Conservation (phyloP, 768 basidiomycete species). For the Pholiota molesta region DNA sequence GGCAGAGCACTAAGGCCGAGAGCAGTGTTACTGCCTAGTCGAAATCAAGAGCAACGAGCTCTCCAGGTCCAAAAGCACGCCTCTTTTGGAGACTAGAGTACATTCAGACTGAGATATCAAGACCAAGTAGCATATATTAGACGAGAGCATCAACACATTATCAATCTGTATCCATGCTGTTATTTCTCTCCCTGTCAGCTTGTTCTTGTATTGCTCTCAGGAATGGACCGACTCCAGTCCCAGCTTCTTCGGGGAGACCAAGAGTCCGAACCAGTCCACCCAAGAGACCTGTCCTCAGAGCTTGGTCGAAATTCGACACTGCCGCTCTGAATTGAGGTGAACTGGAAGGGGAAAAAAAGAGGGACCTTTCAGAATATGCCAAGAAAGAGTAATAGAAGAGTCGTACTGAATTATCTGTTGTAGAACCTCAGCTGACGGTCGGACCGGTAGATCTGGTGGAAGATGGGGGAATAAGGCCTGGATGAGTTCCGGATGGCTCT, state of each 20-base stretch:
- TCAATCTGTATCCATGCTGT: conserved; percentile 73
- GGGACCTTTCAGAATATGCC: not conserved
- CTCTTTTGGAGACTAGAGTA: not conserved
- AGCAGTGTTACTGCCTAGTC: not conserved
- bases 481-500: conserved; percentile 68
- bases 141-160: not conserved
- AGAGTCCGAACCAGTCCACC: conserved; percentile 75
- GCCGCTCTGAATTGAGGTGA: conserved; percentile 85
- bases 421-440: conserved; percentile 70
- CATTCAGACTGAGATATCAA: not conserved
- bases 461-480: conserved; percentile 78
- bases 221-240: conserved; percentile 76
- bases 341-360: conserved; percentile 28
- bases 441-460: conserved; percentile 73
- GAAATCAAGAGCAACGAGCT: not conserved
- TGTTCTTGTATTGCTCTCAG: conserved; percentile 80
- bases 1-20: too few species aligned
- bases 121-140: not conserved
- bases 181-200: conserved; percentile 54
- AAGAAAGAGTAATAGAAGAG: not conserved
- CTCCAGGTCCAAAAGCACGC: not conserved
- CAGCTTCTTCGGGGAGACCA: conserved; percentile 86
- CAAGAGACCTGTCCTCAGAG: conserved; percentile 78
- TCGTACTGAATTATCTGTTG: conserved; percentile 67
- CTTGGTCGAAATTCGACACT: conserved; percentile 81